Evolutionary conservation across 257 asterid species (phyloP).

Genomic region (Parsonsia alboflavescens): DNA sequence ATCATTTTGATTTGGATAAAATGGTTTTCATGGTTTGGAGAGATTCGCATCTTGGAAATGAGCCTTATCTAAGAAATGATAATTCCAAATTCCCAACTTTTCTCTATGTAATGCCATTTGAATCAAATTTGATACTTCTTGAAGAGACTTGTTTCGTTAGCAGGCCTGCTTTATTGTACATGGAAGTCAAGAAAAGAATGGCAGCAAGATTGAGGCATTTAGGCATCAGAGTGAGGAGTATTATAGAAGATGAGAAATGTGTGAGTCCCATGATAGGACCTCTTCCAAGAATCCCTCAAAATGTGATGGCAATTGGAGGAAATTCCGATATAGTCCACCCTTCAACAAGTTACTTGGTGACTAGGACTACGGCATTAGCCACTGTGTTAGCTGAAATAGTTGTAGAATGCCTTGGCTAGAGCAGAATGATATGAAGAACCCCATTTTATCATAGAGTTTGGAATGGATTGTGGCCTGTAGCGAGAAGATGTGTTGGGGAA

Average conservation of each 20-base stretch:
- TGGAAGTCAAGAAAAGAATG: conserved; percentile 77
- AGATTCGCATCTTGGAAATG: conserved; percentile 86
- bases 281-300: conserved; percentile 73
- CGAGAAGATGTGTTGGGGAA: conserved; percentile 57
- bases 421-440: conserved; percentile 70
- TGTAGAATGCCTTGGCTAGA: conserved; percentile 76
- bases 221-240: conserved; percentile 56
- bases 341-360: conserved; percentile 77
- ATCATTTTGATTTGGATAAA: conserved; percentile 76
- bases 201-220: conserved; percentile 82
- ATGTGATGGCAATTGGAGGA: conserved; percentile 76
- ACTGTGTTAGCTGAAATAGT: conserved; percentile 54
- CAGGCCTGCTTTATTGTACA: conserved; percentile 55
- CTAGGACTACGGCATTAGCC: conserved; percentile 55
- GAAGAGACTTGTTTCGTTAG: conserved; percentile 85
- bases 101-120: conserved; percentile 85
- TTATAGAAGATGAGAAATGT: conserved; percentile 31
- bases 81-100: conserved; percentile 64
- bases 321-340: conserved; percentile 86
- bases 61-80: conserved; percentile 49
- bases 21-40: conserved; percentile 98
- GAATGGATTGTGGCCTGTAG: conserved; percentile 79
- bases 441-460: conserved; percentile 45
- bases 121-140: conserved; percentile 60
- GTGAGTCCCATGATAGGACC: conserved; percentile 94